Base-by-base conservation (phyloP, 2,329 filamentous ascomycete genomes). In the Apiospora arundinis region DNA sequence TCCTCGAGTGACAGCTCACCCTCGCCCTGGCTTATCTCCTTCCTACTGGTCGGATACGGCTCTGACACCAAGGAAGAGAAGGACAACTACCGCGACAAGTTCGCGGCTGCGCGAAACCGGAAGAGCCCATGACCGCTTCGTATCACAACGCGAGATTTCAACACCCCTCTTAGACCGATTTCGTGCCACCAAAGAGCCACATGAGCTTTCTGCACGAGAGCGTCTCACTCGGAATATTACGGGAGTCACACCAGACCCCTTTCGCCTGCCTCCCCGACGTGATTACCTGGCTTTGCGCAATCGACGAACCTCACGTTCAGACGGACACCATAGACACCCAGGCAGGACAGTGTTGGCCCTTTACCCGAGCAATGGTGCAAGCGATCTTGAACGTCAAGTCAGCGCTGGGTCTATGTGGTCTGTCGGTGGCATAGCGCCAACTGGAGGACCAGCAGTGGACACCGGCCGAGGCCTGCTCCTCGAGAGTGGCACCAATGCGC, bases 351-450 rank as follows among this genome's bases (percentile, higher is more conserved):
- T 25, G n/a, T 48, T 69, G 32, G 70, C 42, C 45, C 25, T 52
- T 4, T 5, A 11, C 28, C 60, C 65, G 0, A 56, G 16, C 42
- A 40, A 46, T 63, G n/a, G 60, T 76, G 72, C 74, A 68, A 76
- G 77, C 11, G 78, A 74, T 42, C 74, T 81, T 40, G 79, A 80
- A 48, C 80, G 86, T 70, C 85, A 91, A 42, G 71, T 70, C 73
- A 95, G 92, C 79, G 83, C 86, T 73, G 92, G 92, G 2, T 88
- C 91, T 12, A 86, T 95, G 23, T 97, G 93, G 94, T 89, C 90
- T 23, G 90, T 96, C 14, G 93, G 93, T 37, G 92, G 93, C n/a
- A 78, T 89, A 12, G 88, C 89, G 68, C 88, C 90, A n/a, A 88
- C 89, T n/a, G 83, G 85, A 9, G 84, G 83, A 37, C 83, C 85